Base-by-base conservation (phyloP, 371 early-diverging fungal genomes). In the Fennellomyces sp. region DNA sequence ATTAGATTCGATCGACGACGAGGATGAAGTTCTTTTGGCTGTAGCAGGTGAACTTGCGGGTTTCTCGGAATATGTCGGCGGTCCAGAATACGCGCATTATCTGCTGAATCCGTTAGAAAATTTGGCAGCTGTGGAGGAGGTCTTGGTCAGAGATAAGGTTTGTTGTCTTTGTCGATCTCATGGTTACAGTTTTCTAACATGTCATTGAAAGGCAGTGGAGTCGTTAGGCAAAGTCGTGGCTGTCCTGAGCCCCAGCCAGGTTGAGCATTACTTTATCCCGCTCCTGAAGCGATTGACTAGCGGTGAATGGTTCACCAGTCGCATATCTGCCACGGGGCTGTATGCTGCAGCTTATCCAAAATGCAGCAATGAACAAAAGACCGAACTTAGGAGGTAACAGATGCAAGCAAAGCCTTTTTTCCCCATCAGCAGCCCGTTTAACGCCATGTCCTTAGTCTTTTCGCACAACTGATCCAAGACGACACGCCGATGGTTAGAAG, bases 401-500 rank as follows among this genome's bases (percentile, higher is more conserved):
- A 42, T 17, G 28, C n/a, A 12, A 26, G 10, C 15, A n/a, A n/a
- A n/a, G n/a, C n/a, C n/a, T n/a, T n/a, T n/a, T n/a, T n/a, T n/a
- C n/a, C n/a, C n/a, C n/a, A n/a, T n/a, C n/a, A n/a, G n/a, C n/a
- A n/a, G n/a, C n/a, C n/a, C n/a, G n/a, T n/a, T n/a, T n/a, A n/a
- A n/a, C n/a, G n/a, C n/a, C n/a, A n/a, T 42, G 3, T 41, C 15
- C 15, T 38, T 65, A 86, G 82, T 42, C 53, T 83, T 41, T 91
- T 83, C 76, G 88, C 86, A 35, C 88, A 88, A 67, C 85, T 98
- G n/a, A 90, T 93, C 66, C 85, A 89, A 68, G 99, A 99, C 73
- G 97, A 97, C 56, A 97, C 97, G 12, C 99, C 99, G 33, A 97
- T 99, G 99, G 97, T 97, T 56, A 88, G 98, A 63, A 86, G 98